Base-by-base conservation (phyloP, 441 rosid species). In the Jatropha podagrica region DNA sequence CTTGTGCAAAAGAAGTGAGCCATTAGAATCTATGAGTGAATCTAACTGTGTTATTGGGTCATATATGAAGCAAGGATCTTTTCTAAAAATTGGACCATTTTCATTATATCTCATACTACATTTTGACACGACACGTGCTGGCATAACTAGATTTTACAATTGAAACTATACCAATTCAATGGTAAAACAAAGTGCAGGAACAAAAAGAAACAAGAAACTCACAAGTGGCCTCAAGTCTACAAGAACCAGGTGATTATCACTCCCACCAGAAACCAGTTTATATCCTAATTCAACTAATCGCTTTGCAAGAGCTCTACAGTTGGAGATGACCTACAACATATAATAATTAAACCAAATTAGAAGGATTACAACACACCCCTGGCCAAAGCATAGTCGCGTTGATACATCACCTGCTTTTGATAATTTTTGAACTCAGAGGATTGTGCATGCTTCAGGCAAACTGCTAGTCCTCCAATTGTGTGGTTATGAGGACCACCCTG, bases 401-500 rank as follows among this genome's bases (percentile, higher is more conserved):
- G 42, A 48, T 26, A 59, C 32, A 62, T 51, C 81, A 92, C 98
- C 95, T 86, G 84, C 71, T 84, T 87, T 85, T 91, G 97, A 78
- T 95, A 92, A 76, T 84, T 83, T 81, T 87, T 86, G 74, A 95
- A 92, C 75, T 88, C 90, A 0, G 86, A 82, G 7, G 92, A 87
- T 73, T 90, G 90, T 48, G 92, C 97, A 81, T 89, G 92, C 83
- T 91, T 93, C 85, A 95, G 83, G 83, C 97, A 91, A 77, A 95
- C 99, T 23, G 97, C 93, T 67, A 95, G 87, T 48, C 93, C 96
- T 44, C 97, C 96, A 41, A 93, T 91, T 56, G 97, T 91, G 88
- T 95, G 99, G 83, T 92, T 95, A 87, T 92, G 97, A 74, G 96
- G 98, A 63, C 97, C 97, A 81, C 99, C 99, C 99, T 91, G 82